These are phyloP conservation scores for Pseudogymnoascus sp. DNA, from an alignment of 2,329 filamentous ascomycete species.

Conservation along the genomic window DNA sequence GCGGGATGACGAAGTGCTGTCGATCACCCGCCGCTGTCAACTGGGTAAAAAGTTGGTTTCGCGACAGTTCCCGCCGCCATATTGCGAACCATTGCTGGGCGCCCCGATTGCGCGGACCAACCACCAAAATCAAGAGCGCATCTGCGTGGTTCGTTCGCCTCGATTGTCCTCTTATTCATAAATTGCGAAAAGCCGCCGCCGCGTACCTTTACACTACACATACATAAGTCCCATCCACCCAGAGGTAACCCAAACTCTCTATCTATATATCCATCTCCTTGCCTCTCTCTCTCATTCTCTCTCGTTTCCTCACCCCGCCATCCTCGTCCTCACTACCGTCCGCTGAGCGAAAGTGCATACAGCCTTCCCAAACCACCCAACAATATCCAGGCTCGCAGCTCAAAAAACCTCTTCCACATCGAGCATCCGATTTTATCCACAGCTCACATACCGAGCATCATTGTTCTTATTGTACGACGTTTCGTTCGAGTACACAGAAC, in stretches of 20 bases:
- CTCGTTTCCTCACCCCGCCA: background rate
- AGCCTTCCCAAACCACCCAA: background rate
- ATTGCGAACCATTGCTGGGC: background rate
- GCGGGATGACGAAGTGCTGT: slow-evolving; percentile 2
- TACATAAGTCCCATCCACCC: background rate
- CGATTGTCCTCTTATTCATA: background rate
- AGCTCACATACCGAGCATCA: background rate
- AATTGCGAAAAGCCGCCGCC: background rate
- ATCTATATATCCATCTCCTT: background rate
- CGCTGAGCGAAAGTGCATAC: background rate
- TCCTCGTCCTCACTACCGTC: background rate
- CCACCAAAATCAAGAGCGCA: background rate
- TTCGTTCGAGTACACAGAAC: background rate
- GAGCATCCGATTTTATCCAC: background rate
- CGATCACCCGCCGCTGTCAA: background rate
- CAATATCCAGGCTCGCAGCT: background rate
- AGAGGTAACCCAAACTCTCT: background rate
- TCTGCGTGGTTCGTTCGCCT: slow-evolving; percentile 8
- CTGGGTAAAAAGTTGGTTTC: background rate
- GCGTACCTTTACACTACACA: background rate
- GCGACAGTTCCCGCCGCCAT: background rate
- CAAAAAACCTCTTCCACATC: background rate
- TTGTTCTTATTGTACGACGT: background rate
- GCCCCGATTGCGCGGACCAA: background rate
- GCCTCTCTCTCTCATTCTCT: background rate